Evolutionary conservation across 371 early-diverging fungal species (phyloP), one percentile per base, ranked within the genome.

Genomic region (Mortierella sp.): DNA sequence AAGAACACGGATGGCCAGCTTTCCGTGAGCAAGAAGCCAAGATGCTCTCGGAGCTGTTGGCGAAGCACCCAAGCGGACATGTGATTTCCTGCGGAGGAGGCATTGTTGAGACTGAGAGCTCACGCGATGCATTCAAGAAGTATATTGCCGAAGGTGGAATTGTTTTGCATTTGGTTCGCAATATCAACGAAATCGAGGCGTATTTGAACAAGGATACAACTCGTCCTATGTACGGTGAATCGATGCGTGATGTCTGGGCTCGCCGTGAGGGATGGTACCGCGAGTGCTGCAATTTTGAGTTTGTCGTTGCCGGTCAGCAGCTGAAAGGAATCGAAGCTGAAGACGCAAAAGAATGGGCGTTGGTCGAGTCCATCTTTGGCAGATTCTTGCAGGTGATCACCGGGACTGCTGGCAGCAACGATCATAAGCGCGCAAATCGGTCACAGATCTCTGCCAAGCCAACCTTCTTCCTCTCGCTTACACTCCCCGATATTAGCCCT

Each of bases 61-160:
- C 57, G 15, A 73, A 87, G 53, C 72, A 88, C 63, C 83, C 89
- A 12, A 86, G 77, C 1, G 80, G 83, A 47, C 85, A 92, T 61
- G 87, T 99, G 9, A 90, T 98, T 65, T 92, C 97, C 1, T 97
- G 97, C 74, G 99, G 99, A 49, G 99, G 99, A 19, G 99, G 99
- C 19, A 92, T 97, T 67, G 93, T 99, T 37, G 99, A 99, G 80
- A 89, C 90, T 0, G 89, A 87, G 32, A 89, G 81, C n/a, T 91
- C 90, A 17, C 89, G 96, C n/a, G 72, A 81, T 8, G 76, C 88
- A 23, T 92, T 90, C 72, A 72, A 60, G 54, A 75, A 80, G 28
- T 82, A 86, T 13, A 55, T 61, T 10, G 43, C 65, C n/a, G 61
- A 63, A 19, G 91, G 90, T 13, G 93, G 91, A 15, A 89, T 87